Evolutionary conservation across 2,329 filamentous ascomycete species (phyloP).

Genomic region (Diaporthe caulivora): DNA sequence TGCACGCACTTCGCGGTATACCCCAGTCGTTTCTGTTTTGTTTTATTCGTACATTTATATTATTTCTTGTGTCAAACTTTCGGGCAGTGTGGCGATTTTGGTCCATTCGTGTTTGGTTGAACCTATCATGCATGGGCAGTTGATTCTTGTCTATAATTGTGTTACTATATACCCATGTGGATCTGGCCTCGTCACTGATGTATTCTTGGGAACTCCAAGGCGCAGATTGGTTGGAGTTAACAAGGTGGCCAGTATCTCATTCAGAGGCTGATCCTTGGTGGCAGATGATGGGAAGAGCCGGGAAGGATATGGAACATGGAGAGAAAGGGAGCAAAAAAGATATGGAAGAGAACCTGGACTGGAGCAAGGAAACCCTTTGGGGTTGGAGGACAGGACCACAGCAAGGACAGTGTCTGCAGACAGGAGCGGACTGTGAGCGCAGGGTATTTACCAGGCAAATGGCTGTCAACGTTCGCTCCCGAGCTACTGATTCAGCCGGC

Average conservation of each 20-base stretch:
- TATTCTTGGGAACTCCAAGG: neutral
- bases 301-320: neutral
- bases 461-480: neutral
- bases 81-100: neutral
- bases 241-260: no score
- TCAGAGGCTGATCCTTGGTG: neutral
- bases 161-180: constrained; percentile 12
- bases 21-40: constrained; percentile 21
- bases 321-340: neutral
- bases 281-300: neutral
- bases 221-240: neutral
- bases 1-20: constrained; percentile 22
- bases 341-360: neutral
- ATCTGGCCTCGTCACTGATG: neutral
- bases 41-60: constrained; percentile 23
- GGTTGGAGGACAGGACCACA: neutral
- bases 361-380: neutral
- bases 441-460: neutral
- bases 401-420: neutral
- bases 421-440: neutral
- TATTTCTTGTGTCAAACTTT: constrained; percentile 11
- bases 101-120: neutral
- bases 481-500: neutral
- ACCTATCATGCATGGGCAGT: neutral
- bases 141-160: neutral